phyloP scores from a whole-genome alignment of 805 yeast genomes.

The Lipomyces sp. region DNA sequence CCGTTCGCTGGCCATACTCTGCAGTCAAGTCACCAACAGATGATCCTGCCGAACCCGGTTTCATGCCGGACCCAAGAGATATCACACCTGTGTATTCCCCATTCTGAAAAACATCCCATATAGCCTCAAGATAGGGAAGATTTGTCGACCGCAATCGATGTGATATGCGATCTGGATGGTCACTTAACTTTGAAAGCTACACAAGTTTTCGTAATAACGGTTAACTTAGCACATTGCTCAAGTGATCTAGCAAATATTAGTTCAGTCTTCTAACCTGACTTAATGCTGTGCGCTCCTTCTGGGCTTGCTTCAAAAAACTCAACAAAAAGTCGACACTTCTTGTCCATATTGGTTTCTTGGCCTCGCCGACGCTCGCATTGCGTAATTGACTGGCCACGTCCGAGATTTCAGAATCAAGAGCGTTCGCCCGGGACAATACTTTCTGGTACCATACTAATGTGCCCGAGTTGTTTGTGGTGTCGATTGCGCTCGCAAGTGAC shows the following conservation, averaged over 20 bases:
- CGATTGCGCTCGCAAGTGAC: no score
- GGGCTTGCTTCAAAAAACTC: constrained; percentile 8
- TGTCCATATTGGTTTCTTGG: constrained; percentile 2
- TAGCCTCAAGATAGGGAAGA: constrained; percentile 16
- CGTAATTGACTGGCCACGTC: no score
- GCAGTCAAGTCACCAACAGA: constrained; percentile 7
- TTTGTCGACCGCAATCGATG: constrained; percentile 18
- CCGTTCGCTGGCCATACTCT: constrained; percentile 4
- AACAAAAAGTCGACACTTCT: constrained; percentile 6
- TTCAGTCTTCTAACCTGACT: neutral
- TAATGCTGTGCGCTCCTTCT: constrained; percentile 6
- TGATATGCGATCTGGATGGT: neutral
- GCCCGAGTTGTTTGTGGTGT: no score
- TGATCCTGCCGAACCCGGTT: constrained; percentile 4
- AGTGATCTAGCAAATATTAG: neutral
- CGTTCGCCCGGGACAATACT: no score
- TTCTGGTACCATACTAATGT: no score
- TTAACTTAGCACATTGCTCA: no score
- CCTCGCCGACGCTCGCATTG: neutral
- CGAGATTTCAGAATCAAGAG: no score
- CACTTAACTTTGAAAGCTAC: neutral
- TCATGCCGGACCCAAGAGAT: constrained; percentile 9
- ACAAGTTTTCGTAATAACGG: neutral
- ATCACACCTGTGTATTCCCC: constrained; percentile 3
- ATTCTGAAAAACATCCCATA: constrained; percentile 9